Base-by-base conservation (phyloP, 805 yeast genomes). In the Barnettozyma vustinii region DNA sequence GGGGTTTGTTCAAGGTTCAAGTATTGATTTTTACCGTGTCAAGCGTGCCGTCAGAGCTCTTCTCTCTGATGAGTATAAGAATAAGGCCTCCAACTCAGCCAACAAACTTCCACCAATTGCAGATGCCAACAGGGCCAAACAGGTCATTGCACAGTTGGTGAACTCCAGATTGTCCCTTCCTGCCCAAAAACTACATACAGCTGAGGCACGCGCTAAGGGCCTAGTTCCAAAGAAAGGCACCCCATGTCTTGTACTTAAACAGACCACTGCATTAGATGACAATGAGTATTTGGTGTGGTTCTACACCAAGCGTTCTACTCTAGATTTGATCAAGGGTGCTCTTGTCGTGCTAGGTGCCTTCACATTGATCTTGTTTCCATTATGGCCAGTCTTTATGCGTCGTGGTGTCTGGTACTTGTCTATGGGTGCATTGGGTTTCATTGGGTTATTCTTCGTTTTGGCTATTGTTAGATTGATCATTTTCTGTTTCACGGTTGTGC, bases 311-410 rank as follows among this genome's bases (percentile, higher is more conserved):
- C 79, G 86, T 51, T 71, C 79, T 23, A 52, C 79, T 33, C 75
- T 72, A 37, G 77, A 74, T 37, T 62, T 70, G 35, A 51, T 67
- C 45, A 62, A 61, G 42, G 71, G 68, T 13, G 45, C 66, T 10
- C 74, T 70, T 35, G 63, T 80, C 42, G 63, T 81, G 40, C 81
- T 81, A 57, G 84, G 87, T 8, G 75, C 83, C 3, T 73, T 86
- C 55, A 83, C 85, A 25, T 68, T 92, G 19, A 79, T 77, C 7
- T 84, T 79, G 20, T 94, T 89, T 82, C 99, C 98, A 54, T 75
- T 94, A 60, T 94, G 99, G 99, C 99, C 99, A 25, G 61, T 73
- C 35, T 80, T 84, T 67, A 82, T 94, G 94, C 83, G 96, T 64
- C 75, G 76, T 48, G 95, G 94, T 40, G 96, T 88, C 30, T 94